Conservation (phyloP, 441 rosid species). For the Flueggea neowawraea region DNA sequence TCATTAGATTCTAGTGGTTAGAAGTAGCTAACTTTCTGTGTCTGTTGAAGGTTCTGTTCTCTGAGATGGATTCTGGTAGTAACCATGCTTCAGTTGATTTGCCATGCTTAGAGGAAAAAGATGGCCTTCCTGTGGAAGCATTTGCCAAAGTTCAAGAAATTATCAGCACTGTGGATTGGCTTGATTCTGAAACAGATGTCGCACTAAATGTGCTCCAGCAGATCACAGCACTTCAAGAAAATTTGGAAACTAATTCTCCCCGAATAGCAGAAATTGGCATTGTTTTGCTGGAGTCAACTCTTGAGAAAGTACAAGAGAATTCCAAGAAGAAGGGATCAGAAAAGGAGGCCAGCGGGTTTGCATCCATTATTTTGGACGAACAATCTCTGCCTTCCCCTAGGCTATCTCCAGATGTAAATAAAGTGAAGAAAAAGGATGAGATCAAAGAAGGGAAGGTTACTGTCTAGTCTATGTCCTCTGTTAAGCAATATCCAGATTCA, state of each 20-base stretch:
- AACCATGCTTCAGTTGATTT: slow-evolving; percentile 50
- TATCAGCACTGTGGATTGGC: slow-evolving; percentile 63
- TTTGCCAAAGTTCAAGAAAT: slow-evolving; percentile 79
- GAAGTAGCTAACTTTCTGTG: slow-evolving; percentile 23
- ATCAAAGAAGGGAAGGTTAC: not conserved
- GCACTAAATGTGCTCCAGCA: slow-evolving; percentile 59
- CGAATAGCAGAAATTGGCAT: slow-evolving; percentile 33
- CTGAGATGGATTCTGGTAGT: slow-evolving; percentile 70
- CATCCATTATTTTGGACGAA: slow-evolving; percentile 27
- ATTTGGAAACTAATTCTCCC: slow-evolving; percentile 39
- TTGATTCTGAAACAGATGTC: slow-evolving; percentile 55
- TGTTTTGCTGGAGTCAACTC: slow-evolving; percentile 30
- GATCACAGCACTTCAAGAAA: slow-evolving; percentile 47
- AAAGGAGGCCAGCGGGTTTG: slow-evolving; percentile 21
- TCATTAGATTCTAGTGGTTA: slow-evolving; percentile 6
- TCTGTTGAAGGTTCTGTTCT: slow-evolving; percentile 69
- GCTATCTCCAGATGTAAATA: not conserved
- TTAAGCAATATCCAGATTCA: slow-evolving; percentile 10
- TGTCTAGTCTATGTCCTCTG: slow-evolving; percentile 15
- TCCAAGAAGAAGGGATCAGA: slow-evolving; percentile 30
- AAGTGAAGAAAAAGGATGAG: not conserved
- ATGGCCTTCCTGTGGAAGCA: slow-evolving; percentile 79
- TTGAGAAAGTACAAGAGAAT: slow-evolving; percentile 40
- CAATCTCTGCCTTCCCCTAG: slow-evolving; percentile 16
- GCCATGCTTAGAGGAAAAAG: slow-evolving; percentile 60